Base-by-base conservation (phyloP, 768 basidiomycete species). In the Termitomyces titanicus region DNA sequence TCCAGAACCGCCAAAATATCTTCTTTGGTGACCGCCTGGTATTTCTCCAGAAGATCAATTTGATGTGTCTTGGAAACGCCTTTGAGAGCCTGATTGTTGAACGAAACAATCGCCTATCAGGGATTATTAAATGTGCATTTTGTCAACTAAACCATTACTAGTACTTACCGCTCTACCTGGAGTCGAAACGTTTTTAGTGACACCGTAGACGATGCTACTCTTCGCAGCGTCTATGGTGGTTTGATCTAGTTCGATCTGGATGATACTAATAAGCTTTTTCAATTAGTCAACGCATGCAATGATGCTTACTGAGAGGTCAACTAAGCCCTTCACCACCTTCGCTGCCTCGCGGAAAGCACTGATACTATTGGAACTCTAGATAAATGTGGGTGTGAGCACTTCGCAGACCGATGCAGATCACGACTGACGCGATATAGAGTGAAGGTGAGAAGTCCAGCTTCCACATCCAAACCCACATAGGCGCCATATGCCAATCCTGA, bases 401-500 rank as follows among this genome's bases (percentile, higher is more conserved):
- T 24, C 20, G 17, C 5, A 34, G n/a, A 42, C 20, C 15, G 27
- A 18, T 27, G 35, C 53, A 47, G 18, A n/a, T 20, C 29, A 70
- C 34, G 31, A 33, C 85, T 55, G 74, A 88, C 90, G 48, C 92
- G 79, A 65, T 93, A 95, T 3, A 95, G 74, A 13, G 81, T 79
- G 70, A 94, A 95, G 48, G 70, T 83, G 25, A 93, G 71, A 11
- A 88, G 70, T 1, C 93, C 93, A 22, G 86, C 79, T 71, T 97
- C 94, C 31, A 85, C 73, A 61, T 95, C 92, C 31, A 86, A 67
- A 0, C 78, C 77, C 31, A 88, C 76, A 63, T 84, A 84, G 25
- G 92, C 92, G n/a, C 94, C 92, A 61, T 97, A 98, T 5, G 97
- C 97, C 33, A 99, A 73, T 20, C 97, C 97, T 53, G 92, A 88